These are phyloP conservation scores for Trichoderma asperellum DNA, from an alignment of 2,329 filamentous ascomycete genomes.

Conservation along the genomic window DNA sequence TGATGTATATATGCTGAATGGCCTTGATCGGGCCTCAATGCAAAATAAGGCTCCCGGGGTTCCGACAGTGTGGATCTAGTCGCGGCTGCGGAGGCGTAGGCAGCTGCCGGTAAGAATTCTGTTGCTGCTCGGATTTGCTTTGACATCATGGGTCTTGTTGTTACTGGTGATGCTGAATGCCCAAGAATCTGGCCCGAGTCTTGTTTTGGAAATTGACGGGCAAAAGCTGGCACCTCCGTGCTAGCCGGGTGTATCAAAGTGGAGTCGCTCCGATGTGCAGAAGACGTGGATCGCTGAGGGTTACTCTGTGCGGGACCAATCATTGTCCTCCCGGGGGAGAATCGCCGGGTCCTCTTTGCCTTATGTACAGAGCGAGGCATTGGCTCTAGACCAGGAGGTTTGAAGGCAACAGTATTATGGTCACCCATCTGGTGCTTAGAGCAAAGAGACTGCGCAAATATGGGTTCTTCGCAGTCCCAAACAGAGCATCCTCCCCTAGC, in stretches of 20 bases:
- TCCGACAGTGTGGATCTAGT: neutral
- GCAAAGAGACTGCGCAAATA: conserved; percentile 13
- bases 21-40: neutral
- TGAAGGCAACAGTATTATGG: neutral
- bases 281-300: neutral
- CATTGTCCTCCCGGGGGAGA: neutral
- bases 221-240: neutral
- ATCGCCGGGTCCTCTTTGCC: conserved; percentile 26
- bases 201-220: neutral
- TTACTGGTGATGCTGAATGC: neutral
- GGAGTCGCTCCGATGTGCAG: neutral
- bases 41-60: conserved; percentile 18
- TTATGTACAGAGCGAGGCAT: conserved; percentile 17
- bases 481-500: conserved; percentile 14
- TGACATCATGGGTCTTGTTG: neutral
- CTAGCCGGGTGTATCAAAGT: neutral
- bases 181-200: neutral
- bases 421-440: conserved; percentile 4
- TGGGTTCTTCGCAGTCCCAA: conserved; percentile 17
- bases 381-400: neutral
- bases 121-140: neutral
- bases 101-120: neutral
- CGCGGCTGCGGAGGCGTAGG: neutral
- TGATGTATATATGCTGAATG: neutral
- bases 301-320: neutral